Evolutionary conservation across 495 filamentous ascomycete genomes (phyloP).

Genomic region (Evernia prunastri): DNA sequence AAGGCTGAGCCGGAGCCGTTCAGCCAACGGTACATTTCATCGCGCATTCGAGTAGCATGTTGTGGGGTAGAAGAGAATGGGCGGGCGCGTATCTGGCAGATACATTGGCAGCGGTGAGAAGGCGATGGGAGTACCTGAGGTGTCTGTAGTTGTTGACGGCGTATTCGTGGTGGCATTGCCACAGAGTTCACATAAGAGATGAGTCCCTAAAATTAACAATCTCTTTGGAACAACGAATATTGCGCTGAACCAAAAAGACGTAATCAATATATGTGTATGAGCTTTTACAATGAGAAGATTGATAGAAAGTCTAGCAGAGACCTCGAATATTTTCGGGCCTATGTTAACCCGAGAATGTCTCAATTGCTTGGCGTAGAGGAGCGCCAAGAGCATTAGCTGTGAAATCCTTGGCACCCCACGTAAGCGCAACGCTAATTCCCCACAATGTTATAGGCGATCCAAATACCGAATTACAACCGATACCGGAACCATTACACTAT

Average conservation of each 20-base stretch:
- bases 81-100: slow-evolving; percentile 23
- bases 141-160: not conserved
- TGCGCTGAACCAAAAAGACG: not conserved
- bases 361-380: no score
- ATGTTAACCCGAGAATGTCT: no score
- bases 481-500: not conserved
- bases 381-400: no score
- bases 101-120: slow-evolving; percentile 16
- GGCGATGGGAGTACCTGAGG: slow-evolving; percentile 1
- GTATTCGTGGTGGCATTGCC: slow-evolving; percentile 23
- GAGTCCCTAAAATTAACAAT: not conserved
- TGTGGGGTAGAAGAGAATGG: slow-evolving; percentile 45
- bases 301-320: no score
- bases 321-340: no score
- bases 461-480: no score
- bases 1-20: slow-evolving; percentile 49
- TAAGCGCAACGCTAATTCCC: no score
- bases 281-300: no score
- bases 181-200: not conserved
- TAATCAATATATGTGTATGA: no score
- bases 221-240: not conserved
- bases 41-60: slow-evolving; percentile 44
- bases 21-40: slow-evolving; percentile 63
- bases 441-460: no score
- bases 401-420: no score